Evolutionary conservation across 768 basidiomycete genomes (phyloP).

Genomic region (Xanthoconium purpureum): DNA sequence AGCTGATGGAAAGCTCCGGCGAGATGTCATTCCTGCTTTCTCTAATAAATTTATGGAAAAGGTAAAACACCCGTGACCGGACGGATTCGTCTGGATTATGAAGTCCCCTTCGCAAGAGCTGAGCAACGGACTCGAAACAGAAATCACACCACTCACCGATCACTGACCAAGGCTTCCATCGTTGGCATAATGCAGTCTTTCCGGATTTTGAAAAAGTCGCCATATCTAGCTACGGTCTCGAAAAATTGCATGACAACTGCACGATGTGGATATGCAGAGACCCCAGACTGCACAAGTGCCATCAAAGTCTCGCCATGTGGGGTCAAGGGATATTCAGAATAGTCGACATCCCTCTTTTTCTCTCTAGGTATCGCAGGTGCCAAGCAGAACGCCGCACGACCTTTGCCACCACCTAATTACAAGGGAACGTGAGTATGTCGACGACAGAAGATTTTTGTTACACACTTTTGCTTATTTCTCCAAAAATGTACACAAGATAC

Average conservation of each 20-base stretch:
- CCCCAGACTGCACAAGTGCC: constrained; percentile 77
- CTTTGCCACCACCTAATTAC: constrained; percentile 65
- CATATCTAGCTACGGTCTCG: constrained; percentile 87
- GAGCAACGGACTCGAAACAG: background rate
- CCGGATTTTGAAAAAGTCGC: constrained; percentile 94
- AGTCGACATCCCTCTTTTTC: constrained; percentile 63
- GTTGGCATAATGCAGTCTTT: constrained; percentile 85
- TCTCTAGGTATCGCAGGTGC: constrained; percentile 68
- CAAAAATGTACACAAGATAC: constrained; percentile 92
- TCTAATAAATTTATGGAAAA: constrained; percentile 89
- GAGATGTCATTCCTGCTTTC: constrained; percentile 79
- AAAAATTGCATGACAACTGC: constrained; percentile 88
- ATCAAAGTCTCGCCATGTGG: constrained; percentile 87
- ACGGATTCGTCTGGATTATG: constrained; percentile 71
- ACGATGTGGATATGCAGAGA: constrained; percentile 79
- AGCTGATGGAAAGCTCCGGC: constrained; percentile 60
- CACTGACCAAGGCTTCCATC: constrained; percentile 83
- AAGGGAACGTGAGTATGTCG: constrained; percentile 3
- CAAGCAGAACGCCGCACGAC: constrained; percentile 83
- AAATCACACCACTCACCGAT: constrained; percentile 50
- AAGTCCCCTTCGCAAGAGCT: constrained; percentile 59
- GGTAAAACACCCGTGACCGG: constrained; percentile 81
- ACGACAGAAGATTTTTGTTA: background rate
- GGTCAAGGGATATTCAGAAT: constrained; percentile 80
- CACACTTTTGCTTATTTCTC: constrained; percentile 88